Evolutionary conservation across 495 filamentous ascomycete genomes (phyloP), one percentile per base, ranked within the genome.

Genomic region (Letharia columbiana): DNA sequence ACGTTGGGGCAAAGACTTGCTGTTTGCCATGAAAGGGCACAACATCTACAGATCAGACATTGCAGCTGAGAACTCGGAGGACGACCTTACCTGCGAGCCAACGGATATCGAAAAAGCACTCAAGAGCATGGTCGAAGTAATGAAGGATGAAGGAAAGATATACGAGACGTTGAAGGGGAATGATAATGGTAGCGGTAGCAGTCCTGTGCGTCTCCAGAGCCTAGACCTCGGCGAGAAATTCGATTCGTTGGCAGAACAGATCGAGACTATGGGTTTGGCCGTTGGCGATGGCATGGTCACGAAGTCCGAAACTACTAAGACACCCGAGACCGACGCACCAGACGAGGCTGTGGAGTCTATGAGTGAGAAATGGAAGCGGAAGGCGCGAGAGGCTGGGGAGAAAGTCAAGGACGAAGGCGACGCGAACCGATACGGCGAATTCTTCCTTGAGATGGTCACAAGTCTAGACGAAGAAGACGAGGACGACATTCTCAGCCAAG

Each of bases 141-240:
- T 56, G 60, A 50, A 37, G 13, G 65, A 52, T 11, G 50, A n/a
- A 20, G 59, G 61, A 17, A 60, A 59, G 23, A 52, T 49, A 33
- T 37, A 56, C 35, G 57, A 64, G 47, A 44, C 65, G 56, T 31
- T 31, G 39, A 47, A 66, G 47, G 63, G 57, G 17, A 67, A 59
- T 10, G 28, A 8, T 10, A 4, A 28, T 33, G 23, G 33, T 18
- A 58, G 9, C 18, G 18, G 33, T 33, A 11, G n/a, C 17, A 56
- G 3, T 41, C 35, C 52, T 59, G 13, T 44, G 41, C 64, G 64
- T 42, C 42, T 66, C 41, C 23, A 23, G 54, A 60, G 40, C 23
- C 41, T 61, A 45, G 64, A 66, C 35, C 18, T 66, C 23, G 64
- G 64, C 28, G 64, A 59, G 28, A 39, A 33, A 12, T 66, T 61